Percentiles rank a stretch among this genome's conserved stretches.
These are phyloP conservation scores for Aschersonia sp. DNA, from an alignment of 2,329 filamentous ascomycete species.

Conservation along the genomic window DNA sequence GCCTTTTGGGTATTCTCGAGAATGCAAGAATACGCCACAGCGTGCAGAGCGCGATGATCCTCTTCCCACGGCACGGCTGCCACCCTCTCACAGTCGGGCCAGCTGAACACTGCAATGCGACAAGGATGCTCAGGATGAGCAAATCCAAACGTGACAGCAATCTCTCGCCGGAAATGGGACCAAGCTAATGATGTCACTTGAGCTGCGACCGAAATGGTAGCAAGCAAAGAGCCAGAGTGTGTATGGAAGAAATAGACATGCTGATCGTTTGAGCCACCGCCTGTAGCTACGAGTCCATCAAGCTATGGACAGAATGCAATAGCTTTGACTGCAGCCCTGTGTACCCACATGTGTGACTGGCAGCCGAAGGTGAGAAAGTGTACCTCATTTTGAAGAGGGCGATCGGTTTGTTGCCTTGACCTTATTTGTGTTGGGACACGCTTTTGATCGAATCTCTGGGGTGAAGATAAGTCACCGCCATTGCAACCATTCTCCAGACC, in stretches of 20 bases:
- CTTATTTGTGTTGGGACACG: no score
- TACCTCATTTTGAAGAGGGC: no score
- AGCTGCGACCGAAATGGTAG: constrained; percentile 81
- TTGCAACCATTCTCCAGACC: no score
- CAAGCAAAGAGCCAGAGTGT: constrained; percentile 65
- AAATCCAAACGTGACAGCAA: constrained; percentile 88
- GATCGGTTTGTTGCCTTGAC: no score
- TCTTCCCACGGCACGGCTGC: constrained; percentile 74
- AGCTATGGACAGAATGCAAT: constrained; percentile 97
- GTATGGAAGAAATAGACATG: constrained; percentile 95
- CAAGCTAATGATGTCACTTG: constrained; percentile 90
- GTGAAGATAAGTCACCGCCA: no score
- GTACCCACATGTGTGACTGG: constrained; percentile 59
- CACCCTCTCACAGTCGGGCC: constrained; percentile 81
- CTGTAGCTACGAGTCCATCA: constrained; percentile 71
- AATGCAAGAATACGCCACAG: constrained; percentile 62
- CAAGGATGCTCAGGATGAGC: constrained; percentile 79
- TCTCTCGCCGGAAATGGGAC: constrained; percentile 74
- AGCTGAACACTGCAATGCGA: constrained; percentile 83
- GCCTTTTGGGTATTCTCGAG: constrained; percentile 14
- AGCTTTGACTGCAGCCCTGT: constrained; percentile 85
- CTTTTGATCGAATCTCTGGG: no score
- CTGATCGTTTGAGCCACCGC: constrained; percentile 85
- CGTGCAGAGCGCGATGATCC: constrained; percentile 68
- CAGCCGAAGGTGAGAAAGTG: constrained; percentile 24